These are phyloP conservation scores for Volutella citrinella DNA, from an alignment of 2,329 filamentous ascomycete species.

Conservation along the genomic window DNA sequence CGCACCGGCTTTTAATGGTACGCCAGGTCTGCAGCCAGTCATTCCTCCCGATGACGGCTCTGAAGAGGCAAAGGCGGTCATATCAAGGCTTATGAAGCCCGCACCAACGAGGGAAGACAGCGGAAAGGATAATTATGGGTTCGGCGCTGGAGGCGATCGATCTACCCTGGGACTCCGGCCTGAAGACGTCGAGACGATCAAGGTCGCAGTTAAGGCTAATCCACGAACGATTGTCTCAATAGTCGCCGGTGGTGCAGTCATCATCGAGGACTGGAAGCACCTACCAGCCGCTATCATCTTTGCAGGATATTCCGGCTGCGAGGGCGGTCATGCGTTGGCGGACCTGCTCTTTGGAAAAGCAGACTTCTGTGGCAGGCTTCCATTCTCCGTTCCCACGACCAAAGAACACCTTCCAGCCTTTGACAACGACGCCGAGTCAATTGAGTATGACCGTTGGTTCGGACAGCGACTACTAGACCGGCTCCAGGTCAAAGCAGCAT, in stretches of 20 bases:
- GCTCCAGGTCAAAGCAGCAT: constrained; percentile 8
- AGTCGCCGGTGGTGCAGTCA: constrained; percentile 15
- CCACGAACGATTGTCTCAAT: constrained; percentile 10
- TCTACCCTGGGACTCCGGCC: constrained; percentile 8
- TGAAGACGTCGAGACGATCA: constrained; percentile 14
- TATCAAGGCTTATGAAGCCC: constrained; percentile 1
- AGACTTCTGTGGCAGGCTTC: constrained; percentile 11
- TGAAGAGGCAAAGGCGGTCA: neutral
- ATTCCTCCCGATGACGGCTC: constrained; percentile 5
- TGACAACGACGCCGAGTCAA: constrained; percentile 9
- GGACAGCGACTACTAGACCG: constrained; percentile 17
- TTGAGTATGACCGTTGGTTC: constrained; percentile 17
- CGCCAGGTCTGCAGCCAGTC: constrained; percentile 2
- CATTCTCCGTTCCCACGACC: constrained; percentile 14
- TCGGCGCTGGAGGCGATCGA: constrained; percentile 17
- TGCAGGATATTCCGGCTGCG: constrained; percentile 17
- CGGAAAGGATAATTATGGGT: constrained; percentile 7
- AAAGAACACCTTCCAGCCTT: constrained; percentile 14
- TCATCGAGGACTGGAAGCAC: constrained; percentile 18
- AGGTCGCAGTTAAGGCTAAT: constrained; percentile 9
- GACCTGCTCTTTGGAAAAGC: constrained; percentile 11
- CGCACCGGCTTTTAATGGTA: constrained; percentile 9
- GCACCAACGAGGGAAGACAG: neutral
- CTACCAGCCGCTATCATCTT: constrained; percentile 9
- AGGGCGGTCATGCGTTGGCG: constrained; percentile 16